Evolutionary conservation across 257 asterid genomes (phyloP).

Genomic region (Jacaranda mimosifolia): DNA sequence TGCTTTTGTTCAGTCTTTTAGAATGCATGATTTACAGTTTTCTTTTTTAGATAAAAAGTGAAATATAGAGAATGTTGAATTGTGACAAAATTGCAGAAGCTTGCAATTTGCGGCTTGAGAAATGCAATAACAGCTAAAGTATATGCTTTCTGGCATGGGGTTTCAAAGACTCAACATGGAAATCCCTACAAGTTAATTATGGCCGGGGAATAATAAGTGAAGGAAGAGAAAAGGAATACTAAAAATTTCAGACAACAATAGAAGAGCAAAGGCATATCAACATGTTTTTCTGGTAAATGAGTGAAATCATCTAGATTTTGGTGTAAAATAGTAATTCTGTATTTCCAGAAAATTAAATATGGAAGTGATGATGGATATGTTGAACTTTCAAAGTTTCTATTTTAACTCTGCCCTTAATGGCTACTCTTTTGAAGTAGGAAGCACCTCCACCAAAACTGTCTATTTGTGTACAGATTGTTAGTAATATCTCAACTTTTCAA

Average conservation of each 20-base stretch:
- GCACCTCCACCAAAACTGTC: not conserved
- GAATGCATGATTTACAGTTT: not conserved
- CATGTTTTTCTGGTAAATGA: too few relatives aligned
- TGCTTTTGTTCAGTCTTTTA: conserved; percentile 19
- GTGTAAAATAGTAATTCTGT: conserved; percentile 4
- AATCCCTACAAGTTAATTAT: too few relatives aligned
- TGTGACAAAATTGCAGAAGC: not conserved
- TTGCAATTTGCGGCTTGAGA: not conserved
- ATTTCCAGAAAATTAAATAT: not conserved
- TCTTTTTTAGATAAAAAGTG: not conserved
- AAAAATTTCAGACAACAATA: not conserved
- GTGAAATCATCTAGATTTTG: not conserved
- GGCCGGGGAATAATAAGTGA: too few relatives aligned
- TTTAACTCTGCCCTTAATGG: not conserved
- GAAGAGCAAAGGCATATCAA: not conserved
- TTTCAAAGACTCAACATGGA: conserved; percentile 1
- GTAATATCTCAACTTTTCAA: not conserved
- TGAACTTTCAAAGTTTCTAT: not conserved
- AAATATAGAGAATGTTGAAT: not conserved
- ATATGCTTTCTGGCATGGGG: conserved; percentile 6
- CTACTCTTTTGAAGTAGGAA: not conserved
- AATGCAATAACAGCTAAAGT: not conserved
- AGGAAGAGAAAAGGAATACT: not conserved
- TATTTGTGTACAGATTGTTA: not conserved
- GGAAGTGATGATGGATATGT: not conserved